Evolutionary conservation across 2,329 filamentous ascomycete species (phyloP), one percentile per base, ranked within the genome.

Genomic region (Nemania sp.): DNA sequence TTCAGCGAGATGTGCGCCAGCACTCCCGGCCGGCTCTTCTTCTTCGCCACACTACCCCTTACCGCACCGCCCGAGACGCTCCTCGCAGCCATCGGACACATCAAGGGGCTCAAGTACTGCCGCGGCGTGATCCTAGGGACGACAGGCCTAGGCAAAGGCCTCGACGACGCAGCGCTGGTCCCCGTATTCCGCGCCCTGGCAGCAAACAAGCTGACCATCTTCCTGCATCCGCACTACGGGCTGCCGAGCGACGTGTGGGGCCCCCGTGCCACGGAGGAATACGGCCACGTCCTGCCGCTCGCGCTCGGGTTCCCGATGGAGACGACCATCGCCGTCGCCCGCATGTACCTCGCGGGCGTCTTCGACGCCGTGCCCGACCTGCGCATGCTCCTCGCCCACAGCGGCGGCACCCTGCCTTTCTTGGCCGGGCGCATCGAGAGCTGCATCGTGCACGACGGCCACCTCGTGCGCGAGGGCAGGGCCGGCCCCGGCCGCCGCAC

Each of bases 181-280:
- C 89, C 91, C 0, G 86, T 98, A 11, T 93, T 93, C 80, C 79
- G 85, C 11, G 89, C 90, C 0, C 80, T 98, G 1, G 88, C 93
- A 49, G 85, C 87, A 47, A 87, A 87, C 0, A 79, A 84, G 7
- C 83, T 93, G 38, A 83, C 92, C 26, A 84, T 97, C 56, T 98
- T 98, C 81, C 80, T 98, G 59, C 94, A 98, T 79, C 94, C 94
- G 29, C 94, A 98, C 80, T 97, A 98, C 78, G 94, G 94, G 1
- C 86, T 98, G 2, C 94, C 93, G 0, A 87, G 88, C 67, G 87
- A 89, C 8, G 93, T 97, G 3, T 97, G 92, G 81, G 94, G 94
- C 0, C 88, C 92, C 0, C 84, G 91, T 7, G 88, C 87, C 0
- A 82, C 79, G 47, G 83, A 82, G 24, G 90, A 91, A 68, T 97